Evolutionary conservation across 176 grass and related monocot genomes (phyloP).

Genomic region (Musa acuminata): DNA sequence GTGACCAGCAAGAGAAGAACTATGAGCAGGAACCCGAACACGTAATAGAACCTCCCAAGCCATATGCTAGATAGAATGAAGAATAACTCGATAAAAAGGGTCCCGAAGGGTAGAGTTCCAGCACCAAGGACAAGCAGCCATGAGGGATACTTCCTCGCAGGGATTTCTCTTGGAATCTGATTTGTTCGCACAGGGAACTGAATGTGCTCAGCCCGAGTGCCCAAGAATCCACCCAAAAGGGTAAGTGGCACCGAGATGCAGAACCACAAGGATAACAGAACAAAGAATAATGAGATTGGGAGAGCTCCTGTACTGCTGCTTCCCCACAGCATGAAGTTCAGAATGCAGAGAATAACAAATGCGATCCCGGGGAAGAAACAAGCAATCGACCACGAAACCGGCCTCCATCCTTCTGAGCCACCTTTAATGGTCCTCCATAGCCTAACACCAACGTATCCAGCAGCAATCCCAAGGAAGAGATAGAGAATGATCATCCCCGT

Average conservation of each 20-base stretch:
- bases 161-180: not conserved
- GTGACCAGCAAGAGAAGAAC: not conserved
- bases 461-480: not conserved
- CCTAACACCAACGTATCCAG: not conserved
- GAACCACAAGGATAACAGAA: conserved; percentile 5
- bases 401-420: not conserved
- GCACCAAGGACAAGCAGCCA: not conserved
- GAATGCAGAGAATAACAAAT: not conserved
- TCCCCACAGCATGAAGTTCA: conserved; percentile 1
- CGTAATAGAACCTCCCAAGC: conserved; percentile 4
- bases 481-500: conserved; percentile 3
- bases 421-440: not conserved
- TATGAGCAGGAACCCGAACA: not conserved
- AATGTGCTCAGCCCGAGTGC: not conserved
- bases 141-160: not conserved
- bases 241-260: conserved; percentile 3
- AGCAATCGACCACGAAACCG: not conserved
- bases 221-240: not conserved
- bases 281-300: not conserved
- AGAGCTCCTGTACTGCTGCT: not conserved
- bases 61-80: conserved; percentile 1
- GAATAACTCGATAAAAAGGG: conserved; percentile 1
- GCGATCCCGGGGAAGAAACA: not conserved
- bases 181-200: conserved; percentile 1
- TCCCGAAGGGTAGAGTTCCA: not conserved